Percentiles rank a stretch among this genome's conserved stretches.
Conservation (phyloP, 139 green algal species). For the Picocystis salinarum region DNA sequence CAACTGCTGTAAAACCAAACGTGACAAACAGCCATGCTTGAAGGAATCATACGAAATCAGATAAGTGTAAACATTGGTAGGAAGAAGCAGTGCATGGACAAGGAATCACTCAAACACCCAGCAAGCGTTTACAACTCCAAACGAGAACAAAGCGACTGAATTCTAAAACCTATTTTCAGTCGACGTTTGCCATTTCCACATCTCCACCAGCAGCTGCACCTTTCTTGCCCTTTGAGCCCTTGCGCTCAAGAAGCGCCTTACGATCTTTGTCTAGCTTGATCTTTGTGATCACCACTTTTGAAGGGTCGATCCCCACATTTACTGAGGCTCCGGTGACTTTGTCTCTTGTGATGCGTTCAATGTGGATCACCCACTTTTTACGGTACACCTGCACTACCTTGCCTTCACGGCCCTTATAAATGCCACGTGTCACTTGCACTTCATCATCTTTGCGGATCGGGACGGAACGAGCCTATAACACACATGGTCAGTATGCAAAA, state of each 20-base stretch:
- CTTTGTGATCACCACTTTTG: slow-evolving; percentile 97
- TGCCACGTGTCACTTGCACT: slow-evolving; percentile 84
- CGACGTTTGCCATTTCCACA: slow-evolving; percentile 20
- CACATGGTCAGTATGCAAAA: not conserved
- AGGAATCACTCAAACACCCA: too few relatives aligned
- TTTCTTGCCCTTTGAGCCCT: too few relatives aligned
- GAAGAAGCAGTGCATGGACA: too few relatives aligned
- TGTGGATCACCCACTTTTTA: slow-evolving; percentile 98
- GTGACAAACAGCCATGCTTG: not conserved
- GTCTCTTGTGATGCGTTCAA: slow-evolving; percentile 92
- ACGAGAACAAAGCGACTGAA: not conserved
- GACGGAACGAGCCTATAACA: slow-evolving; percentile 62
- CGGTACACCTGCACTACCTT: slow-evolving; percentile 95
- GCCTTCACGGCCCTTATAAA: slow-evolving; percentile 90
- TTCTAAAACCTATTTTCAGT: too few relatives aligned
- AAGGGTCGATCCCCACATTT: slow-evolving; percentile 87
- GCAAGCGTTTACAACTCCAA: not conserved
- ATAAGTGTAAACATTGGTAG: too few relatives aligned
- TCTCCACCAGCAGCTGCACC: slow-evolving; percentile 25
- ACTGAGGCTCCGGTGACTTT: slow-evolving; percentile 96
- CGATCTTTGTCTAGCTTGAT: slow-evolving; percentile 97
- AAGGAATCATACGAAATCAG: not conserved
- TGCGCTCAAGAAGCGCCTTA: slow-evolving; percentile 68
- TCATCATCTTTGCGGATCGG: slow-evolving; percentile 98
- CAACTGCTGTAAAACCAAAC: not conserved